phyloP scores from a whole-genome alignment of 768 basidiomycete species.

The Auricularia heimuer region DNA sequence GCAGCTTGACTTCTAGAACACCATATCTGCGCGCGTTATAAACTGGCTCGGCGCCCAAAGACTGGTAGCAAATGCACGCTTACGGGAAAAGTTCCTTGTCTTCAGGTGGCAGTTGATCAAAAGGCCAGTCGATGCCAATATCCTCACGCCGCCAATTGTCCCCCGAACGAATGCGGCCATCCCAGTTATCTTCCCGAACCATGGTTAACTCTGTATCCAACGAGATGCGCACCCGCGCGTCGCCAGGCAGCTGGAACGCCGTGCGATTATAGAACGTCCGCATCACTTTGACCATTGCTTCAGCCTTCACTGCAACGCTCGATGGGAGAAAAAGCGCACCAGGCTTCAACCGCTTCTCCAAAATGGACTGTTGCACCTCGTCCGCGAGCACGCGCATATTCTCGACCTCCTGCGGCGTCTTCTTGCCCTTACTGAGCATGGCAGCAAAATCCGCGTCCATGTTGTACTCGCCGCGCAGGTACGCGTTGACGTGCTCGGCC shows the following conservation, averaged over 20 bases:
- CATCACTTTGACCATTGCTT: constrained; percentile 50
- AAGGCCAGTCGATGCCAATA: constrained; percentile 87
- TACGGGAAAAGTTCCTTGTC: constrained; percentile 93
- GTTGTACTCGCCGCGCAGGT: constrained; percentile 80
- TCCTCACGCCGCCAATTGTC: constrained; percentile 93
- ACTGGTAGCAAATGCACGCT: constrained; percentile 20
- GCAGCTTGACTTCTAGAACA: constrained; percentile 93
- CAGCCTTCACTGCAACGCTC: background rate
- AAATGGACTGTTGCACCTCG: constrained; percentile 87
- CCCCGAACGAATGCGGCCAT: constrained; percentile 62
- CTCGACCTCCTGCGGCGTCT: constrained; percentile 85
- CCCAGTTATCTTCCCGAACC: constrained; percentile 96
- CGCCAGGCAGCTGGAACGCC: constrained; percentile 96
- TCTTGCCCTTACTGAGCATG: constrained; percentile 81
- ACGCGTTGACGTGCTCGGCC: constrained; percentile 87
- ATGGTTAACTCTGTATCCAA: constrained; percentile 94
- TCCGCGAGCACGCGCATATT: constrained; percentile 93
- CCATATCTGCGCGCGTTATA: constrained; percentile 41
- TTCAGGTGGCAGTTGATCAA: constrained; percentile 57
- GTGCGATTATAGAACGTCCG: constrained; percentile 98
- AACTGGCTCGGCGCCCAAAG: no score
- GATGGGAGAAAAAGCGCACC: constrained; percentile 37
- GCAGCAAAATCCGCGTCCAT: constrained; percentile 90
- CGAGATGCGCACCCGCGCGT: constrained; percentile 97
- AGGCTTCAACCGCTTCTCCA: constrained; percentile 72